Conservation (phyloP, 176 grass and related monocot species). For the Urochloa ruziziensis region DNA sequence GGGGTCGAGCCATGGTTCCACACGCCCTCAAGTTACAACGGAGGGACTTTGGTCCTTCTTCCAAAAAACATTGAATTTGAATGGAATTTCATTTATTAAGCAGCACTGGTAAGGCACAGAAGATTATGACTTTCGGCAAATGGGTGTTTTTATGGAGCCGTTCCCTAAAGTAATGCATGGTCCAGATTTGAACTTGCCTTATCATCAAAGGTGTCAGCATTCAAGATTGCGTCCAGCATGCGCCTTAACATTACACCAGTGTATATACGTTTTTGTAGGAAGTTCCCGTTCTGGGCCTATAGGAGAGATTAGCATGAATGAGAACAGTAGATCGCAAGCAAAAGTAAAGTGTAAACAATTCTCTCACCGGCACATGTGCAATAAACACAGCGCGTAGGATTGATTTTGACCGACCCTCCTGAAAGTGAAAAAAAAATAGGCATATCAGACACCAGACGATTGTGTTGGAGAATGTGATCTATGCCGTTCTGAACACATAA, state of each 20-base stretch:
- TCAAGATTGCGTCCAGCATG: slow-evolving; percentile 88
- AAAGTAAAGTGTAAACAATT: slow-evolving; percentile 30
- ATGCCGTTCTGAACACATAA: background rate
- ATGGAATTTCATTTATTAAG: slow-evolving; percentile 18
- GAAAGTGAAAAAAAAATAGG: slow-evolving; percentile 4
- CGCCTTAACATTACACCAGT: slow-evolving; percentile 88
- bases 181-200: slow-evolving; percentile 58
- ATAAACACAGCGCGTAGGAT: slow-evolving; percentile 79
- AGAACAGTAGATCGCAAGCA: slow-evolving; percentile 8
- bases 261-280: slow-evolving; percentile 84
- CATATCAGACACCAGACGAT: background rate
- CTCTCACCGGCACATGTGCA: slow-evolving; percentile 89
- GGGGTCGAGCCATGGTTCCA: background rate
- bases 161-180: background rate
- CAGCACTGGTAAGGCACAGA: background rate
- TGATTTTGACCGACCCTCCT: slow-evolving; percentile 68
- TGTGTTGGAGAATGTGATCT: slow-evolving; percentile 1
- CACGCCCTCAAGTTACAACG: background rate
- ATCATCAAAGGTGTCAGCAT: slow-evolving; percentile 91
- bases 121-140: slow-evolving; percentile 3
- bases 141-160: background rate
- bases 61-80: background rate
- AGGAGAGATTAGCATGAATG: slow-evolving; percentile 10
- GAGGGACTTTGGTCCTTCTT: background rate
- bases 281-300: slow-evolving; percentile 61